A percentile compares a stretch with the other conserved stretches of the same genome.
phyloP scores from a whole-genome alignment of 805 yeast genomes.

The Tetrapisispora fleetii region DNA sequence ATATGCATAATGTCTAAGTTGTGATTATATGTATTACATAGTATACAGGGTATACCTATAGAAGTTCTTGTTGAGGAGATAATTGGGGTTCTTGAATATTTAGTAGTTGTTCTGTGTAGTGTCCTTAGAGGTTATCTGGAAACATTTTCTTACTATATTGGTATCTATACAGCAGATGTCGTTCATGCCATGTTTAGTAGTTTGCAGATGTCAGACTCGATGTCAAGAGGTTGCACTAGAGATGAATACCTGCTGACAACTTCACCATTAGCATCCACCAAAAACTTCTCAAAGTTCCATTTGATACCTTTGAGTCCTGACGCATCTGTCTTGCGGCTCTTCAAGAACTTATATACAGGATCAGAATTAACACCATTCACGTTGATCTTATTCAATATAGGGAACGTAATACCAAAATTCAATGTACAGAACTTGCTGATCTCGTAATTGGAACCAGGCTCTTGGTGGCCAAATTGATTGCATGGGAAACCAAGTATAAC shows the following conservation, averaged over 20 bases:
- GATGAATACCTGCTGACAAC: slow-evolving; percentile 58
- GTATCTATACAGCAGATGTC: neutral
- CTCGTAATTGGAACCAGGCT: slow-evolving; percentile 59
- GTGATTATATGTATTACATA: no score
- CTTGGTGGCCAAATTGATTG: slow-evolving; percentile 78
- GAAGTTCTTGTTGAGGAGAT: no score
- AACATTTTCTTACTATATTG: no score
- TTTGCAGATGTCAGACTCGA: slow-evolving; percentile 41
- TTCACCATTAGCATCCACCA: slow-evolving; percentile 43
- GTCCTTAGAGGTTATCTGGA: neutral
- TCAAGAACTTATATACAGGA: slow-evolving; percentile 72
- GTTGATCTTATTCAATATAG: slow-evolving; percentile 73
- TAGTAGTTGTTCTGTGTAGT: neutral
- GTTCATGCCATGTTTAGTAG: slow-evolving; percentile 39
- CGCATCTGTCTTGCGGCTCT: slow-evolving; percentile 46
- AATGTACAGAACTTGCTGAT: slow-evolving; percentile 62
- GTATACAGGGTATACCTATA: no score
- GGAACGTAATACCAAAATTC: slow-evolving; percentile 89
- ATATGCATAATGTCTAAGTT: no score
- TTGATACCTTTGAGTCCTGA: slow-evolving; percentile 62
- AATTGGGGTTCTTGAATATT: no score
- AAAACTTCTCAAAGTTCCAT: slow-evolving; percentile 75
- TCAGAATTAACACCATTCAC: slow-evolving; percentile 81
- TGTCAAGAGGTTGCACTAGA: slow-evolving; percentile 51
- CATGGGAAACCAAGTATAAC: slow-evolving; percentile 80